phyloP scores from a whole-genome alignment of 257 asterid species.

The Catharanthus roseus region DNA sequence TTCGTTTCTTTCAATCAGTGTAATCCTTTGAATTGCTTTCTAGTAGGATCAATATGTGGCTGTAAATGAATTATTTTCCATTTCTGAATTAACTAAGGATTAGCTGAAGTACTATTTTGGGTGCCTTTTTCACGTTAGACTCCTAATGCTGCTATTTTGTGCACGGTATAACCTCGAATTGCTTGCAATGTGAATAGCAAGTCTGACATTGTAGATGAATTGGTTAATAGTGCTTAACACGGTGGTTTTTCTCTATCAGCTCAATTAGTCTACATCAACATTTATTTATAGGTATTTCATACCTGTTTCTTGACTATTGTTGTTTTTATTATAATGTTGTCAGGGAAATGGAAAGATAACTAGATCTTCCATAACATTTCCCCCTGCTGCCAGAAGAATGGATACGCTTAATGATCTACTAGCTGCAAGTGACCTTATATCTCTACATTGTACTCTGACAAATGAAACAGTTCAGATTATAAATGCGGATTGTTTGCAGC shows the following conservation, averaged over 20 bases:
- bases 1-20: not conserved
- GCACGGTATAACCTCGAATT: not conserved
- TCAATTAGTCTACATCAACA: not conserved
- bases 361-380: constrained; percentile 61
- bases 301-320: not conserved
- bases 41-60: not conserved
- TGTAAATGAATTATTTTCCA: too few species aligned
- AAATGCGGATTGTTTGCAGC: constrained; percentile 89
- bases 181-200: not conserved
- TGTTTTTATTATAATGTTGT: constrained; percentile 10
- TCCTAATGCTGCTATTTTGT: not conserved
- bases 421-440: constrained; percentile 95
- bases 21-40: not conserved
- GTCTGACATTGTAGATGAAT: not conserved
- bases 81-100: not conserved
- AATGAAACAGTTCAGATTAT: constrained; percentile 84
- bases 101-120: not conserved
- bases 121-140: not conserved
- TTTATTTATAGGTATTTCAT: not conserved
- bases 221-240: not conserved
- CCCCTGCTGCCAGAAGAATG: constrained; percentile 97
- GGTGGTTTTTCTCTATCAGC: not conserved
- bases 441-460: constrained; percentile 88
- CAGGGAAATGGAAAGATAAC: constrained; percentile 66
- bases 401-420: constrained; percentile 96